Conservation (phyloP, 345 rosid species). For the Arabidopsis suecica region DNA sequence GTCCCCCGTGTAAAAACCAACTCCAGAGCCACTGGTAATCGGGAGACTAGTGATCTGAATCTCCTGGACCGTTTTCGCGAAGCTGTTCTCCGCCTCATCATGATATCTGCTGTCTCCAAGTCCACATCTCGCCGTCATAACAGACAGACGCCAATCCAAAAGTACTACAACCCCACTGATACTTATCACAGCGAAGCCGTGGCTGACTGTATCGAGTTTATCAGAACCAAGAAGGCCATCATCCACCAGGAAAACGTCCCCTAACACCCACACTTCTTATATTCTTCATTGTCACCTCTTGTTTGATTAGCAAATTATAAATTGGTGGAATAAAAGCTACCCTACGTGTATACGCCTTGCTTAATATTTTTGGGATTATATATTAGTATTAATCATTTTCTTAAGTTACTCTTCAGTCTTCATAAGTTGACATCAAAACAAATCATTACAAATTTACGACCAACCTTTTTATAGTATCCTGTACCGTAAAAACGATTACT, state of each 20-base stretch:
- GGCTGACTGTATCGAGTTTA: constrained; percentile 85
- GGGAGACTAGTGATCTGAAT: constrained; percentile 44
- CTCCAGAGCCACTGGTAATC: constrained; percentile 17
- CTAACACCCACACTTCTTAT: constrained; percentile 7
- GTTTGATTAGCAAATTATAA: not conserved
- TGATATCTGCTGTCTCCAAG: constrained; percentile 74
- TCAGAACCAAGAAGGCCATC: constrained; percentile 62
- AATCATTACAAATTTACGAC: too few species aligned
- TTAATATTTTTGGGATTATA: not conserved
- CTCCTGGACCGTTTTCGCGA: constrained; percentile 64
- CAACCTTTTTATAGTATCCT: too few species aligned
- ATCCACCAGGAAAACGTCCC: constrained; percentile 15
- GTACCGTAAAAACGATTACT: too few species aligned
- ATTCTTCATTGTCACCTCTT: not conserved
- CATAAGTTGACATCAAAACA: too few species aligned
- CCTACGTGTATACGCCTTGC: not conserved
- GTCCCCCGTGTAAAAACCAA: constrained; percentile 54
- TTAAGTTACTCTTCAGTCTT: too few species aligned
- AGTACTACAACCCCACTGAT: constrained; percentile 43
- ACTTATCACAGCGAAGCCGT: constrained; percentile 69
- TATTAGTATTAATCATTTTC: not conserved
- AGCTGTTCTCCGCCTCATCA: constrained; percentile 66
- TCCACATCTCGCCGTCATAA: constrained; percentile 24
- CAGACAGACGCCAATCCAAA: constrained; percentile 15
- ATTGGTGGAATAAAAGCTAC: not conserved